Percentiles rank a stretch among this genome's conserved stretches.
Evolutionary conservation across 2,329 filamentous ascomycete genomes (phyloP).

Genomic region (Epichloe gansuensis): DNA sequence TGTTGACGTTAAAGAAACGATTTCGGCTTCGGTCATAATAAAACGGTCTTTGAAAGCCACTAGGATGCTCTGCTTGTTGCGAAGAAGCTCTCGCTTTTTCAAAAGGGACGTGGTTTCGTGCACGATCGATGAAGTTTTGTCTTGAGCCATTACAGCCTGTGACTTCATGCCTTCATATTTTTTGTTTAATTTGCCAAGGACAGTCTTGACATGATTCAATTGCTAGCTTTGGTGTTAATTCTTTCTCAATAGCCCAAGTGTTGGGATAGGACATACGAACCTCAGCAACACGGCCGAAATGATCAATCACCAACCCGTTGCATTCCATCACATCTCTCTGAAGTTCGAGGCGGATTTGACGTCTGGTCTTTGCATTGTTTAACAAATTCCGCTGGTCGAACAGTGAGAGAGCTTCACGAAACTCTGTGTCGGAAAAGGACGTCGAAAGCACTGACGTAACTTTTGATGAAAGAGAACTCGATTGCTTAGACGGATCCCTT

Average conservation of each 20-base stretch:
- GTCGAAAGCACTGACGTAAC: slow-evolving; percentile 77
- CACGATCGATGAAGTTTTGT: slow-evolving; percentile 60
- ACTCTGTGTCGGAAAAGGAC: slow-evolving; percentile 85
- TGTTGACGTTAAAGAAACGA: slow-evolving; percentile 60
- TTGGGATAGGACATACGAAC: slow-evolving; percentile 31
- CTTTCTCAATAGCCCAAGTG: not conserved
- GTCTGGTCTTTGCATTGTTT: slow-evolving; percentile 67
- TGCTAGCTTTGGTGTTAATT: slow-evolving; percentile 43
- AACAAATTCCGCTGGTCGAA: slow-evolving; percentile 58
- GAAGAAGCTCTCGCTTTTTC: slow-evolving; percentile 57
- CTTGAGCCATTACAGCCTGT: slow-evolving; percentile 62
- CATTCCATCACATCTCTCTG: slow-evolving; percentile 88
- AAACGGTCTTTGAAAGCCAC: slow-evolving; percentile 72
- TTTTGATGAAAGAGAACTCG: slow-evolving; percentile 65
- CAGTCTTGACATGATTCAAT: slow-evolving; percentile 70
- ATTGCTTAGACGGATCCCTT: slow-evolving; percentile 9
- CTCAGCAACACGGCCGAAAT: slow-evolving; percentile 83
- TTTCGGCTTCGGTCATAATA: slow-evolving; percentile 68
- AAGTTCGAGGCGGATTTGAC: slow-evolving; percentile 67
- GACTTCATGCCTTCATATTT: slow-evolving; percentile 70
- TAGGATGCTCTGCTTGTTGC: slow-evolving; percentile 68
- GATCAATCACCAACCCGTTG: slow-evolving; percentile 77
- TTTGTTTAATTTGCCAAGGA: slow-evolving; percentile 64
- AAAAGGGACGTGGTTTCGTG: slow-evolving; percentile 66
- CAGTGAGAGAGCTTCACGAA: slow-evolving; percentile 68